Percentiles rank a stretch among this genome's conserved stretches.
These are phyloP conservation scores for Lentithecium fluviatile DNA, from an alignment of 495 filamentous ascomycete genomes.

Conservation along the genomic window DNA sequence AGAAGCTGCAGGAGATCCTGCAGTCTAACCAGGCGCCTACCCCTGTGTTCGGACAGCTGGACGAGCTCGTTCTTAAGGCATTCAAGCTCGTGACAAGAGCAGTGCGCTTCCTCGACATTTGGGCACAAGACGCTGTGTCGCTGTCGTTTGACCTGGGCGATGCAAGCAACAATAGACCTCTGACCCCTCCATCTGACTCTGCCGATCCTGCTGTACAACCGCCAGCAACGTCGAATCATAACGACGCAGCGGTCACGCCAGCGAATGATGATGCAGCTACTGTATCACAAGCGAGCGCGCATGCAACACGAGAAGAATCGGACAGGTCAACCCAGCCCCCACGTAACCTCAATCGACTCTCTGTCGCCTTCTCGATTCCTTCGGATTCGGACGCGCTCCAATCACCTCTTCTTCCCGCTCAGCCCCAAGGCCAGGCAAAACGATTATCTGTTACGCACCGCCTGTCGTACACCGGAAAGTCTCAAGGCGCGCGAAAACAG, in stretches of 20 bases:
- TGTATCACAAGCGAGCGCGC: conserved; percentile 29
- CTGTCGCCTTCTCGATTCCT: conserved; percentile 32
- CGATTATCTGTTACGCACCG: conserved; percentile 58
- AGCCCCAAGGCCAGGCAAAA: conserved; percentile 40
- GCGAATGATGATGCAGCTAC: conserved; percentile 20
- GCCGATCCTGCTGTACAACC: conserved; percentile 30
- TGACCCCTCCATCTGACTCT: conserved; percentile 61
- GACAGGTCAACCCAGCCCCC: conserved; percentile 29
- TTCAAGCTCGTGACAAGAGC: conserved; percentile 92
- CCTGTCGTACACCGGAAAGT: conserved; percentile 53
- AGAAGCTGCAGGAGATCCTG: conserved; percentile 69
- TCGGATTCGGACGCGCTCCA: conserved; percentile 30
- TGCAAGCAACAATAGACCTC: conserved; percentile 54
- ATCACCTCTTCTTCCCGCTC: conserved; percentile 28
- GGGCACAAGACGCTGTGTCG: conserved; percentile 63
- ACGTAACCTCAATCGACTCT: conserved; percentile 28
- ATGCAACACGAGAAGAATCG: conserved; percentile 22
- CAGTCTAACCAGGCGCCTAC: conserved; percentile 54
- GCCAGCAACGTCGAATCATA: conserved; percentile 21
- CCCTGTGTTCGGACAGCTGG: conserved; percentile 63
- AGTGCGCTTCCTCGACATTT: conserved; percentile 87
- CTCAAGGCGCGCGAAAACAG: conserved; percentile 47
- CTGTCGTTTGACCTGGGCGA: conserved; percentile 27
- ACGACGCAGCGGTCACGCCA: conserved; percentile 8
- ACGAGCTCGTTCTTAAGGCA: conserved; percentile 89